Evolutionary conservation across 106 monocot species (phyloP).

Genomic region (Triglochin maritima): DNA sequence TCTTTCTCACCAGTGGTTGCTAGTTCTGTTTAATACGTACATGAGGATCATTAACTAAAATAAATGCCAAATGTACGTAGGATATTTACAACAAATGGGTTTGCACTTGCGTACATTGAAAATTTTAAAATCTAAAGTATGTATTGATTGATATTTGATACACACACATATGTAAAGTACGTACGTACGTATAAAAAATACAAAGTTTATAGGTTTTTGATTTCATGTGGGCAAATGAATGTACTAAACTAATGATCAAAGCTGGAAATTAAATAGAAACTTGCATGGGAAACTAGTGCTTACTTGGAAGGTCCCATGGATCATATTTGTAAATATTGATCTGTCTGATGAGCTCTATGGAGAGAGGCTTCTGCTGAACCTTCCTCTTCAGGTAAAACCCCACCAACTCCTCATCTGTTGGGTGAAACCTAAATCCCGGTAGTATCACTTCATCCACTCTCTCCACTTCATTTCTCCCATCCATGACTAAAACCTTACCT

Average conservation of each 20-base stretch:
- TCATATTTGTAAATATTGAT: constrained; percentile 25
- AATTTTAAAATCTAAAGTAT: background rate
- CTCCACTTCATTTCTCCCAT: constrained; percentile 11
- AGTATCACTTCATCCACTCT: constrained; percentile 20
- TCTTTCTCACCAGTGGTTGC: constrained; percentile 89
- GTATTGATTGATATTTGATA: too few relatives aligned
- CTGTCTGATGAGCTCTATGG: constrained; percentile 23
- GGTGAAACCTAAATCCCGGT: constrained; percentile 20
- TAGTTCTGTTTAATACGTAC: constrained; percentile 39
- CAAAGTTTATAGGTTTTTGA: too few relatives aligned
- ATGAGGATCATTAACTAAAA: background rate
- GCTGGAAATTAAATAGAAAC: too few relatives aligned
- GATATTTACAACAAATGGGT: background rate
- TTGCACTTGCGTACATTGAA: too few relatives aligned
- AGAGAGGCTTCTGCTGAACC: constrained; percentile 20
- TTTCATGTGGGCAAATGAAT: too few relatives aligned
- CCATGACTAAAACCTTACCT: constrained; percentile 4
- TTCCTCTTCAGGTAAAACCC: constrained; percentile 22
- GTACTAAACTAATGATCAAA: too few relatives aligned
- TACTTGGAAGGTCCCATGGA: constrained; percentile 27
- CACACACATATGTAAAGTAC: too few relatives aligned
- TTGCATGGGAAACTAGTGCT: background rate
- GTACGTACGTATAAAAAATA: too few relatives aligned
- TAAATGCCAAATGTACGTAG: background rate
- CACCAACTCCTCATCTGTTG: constrained; percentile 21